Evolutionary conservation across 352 stramenopile species (phyloP), one percentile per base, ranked within the genome.

Genomic region (Thalassiosira hispida): DNA sequence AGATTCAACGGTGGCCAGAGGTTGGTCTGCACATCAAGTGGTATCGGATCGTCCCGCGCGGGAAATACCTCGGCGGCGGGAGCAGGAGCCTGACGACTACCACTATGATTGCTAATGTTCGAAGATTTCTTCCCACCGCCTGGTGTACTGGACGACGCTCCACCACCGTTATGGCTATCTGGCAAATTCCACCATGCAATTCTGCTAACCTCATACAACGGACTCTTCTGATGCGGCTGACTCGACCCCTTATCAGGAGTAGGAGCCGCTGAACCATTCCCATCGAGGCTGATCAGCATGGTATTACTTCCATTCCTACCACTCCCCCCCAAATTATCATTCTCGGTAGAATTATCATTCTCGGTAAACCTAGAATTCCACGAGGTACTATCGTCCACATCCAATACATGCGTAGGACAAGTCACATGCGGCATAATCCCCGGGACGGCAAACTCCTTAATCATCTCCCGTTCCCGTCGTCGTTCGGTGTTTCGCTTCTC

Each of bases 381-480:
- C 59, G 75, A 87, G 20, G 89, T 78, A 71, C 84, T 89, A 70
- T 95, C 90, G 64, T 95, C 85, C 0, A 88, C 83, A 67, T 85
- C 67, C 12, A 74, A 75, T 38, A 84, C 83, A 35, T 87, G 77
- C 72, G 85, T 90, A 1, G 90, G 90, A 73, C 90, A 95, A 31
- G 78, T 69, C 25, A 93, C 27, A 33, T 83, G 49, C 12, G 83
- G 79, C 83, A 95, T 92, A 7, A 95, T 77, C 53, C 92, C 87
- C 42, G 90, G 90, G 5, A 85, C 76, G 35, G 83, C 83, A 52
- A 86, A 73, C 33, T 91, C 81, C 60, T 90, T 71, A 49, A 95
- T 93, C 23, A 92, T 88, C 16, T 90, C 76, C 63, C 89, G 83
- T 60, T 87, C 81, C 20, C 71, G 22, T 44, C 77, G 66, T 29